Evolutionary conservation across 495 filamentous ascomycete species (phyloP).

Genomic region (Talaromyces borbonicus): DNA sequence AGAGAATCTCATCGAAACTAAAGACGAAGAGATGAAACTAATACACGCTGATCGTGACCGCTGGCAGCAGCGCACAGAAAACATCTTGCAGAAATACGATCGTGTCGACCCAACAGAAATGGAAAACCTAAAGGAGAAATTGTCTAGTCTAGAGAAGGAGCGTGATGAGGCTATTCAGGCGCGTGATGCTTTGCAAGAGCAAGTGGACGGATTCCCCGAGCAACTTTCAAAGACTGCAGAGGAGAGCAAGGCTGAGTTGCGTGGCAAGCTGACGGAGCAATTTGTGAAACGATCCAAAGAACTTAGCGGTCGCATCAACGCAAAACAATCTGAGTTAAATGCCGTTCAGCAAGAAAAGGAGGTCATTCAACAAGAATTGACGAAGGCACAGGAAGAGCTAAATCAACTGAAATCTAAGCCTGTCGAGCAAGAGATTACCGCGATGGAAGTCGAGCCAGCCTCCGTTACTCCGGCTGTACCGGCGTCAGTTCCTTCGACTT

Average conservation of each 20-base stretch:
- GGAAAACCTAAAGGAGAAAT: conserved; percentile 68
- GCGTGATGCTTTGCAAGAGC: conserved; percentile 47
- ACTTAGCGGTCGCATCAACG: conserved; percentile 38
- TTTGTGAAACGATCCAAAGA: conserved; percentile 50
- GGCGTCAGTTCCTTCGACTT: conserved; percentile 21
- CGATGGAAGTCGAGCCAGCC: conserved; percentile 21
- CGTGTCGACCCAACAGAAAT: conserved; percentile 88
- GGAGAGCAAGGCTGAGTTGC: conserved; percentile 36
- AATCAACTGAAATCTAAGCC: conserved; percentile 27
- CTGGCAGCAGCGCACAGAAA: conserved; percentile 87
- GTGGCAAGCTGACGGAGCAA: conserved; percentile 47
- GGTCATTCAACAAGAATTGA: conserved; percentile 36
- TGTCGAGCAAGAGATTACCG: conserved; percentile 16
- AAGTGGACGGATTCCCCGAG: conserved; percentile 36
- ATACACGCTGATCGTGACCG: conserved; percentile 79
- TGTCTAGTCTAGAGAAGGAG: conserved; percentile 56
- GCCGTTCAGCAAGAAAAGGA: conserved; percentile 40
- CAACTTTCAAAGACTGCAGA: conserved; percentile 39
- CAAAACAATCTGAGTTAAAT: conserved; percentile 37
- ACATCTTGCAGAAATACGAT: conserved; percentile 92
- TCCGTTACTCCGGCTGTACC: conserved; percentile 30
- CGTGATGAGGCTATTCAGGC: conserved; percentile 54
- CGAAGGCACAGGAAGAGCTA: conserved; percentile 33
- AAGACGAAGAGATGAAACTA: conserved; percentile 76
- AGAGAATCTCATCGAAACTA: conserved; percentile 65